Evolutionary conservation across 208 protist species (phyloP), one percentile per base, ranked within the genome.

Genomic region (Leishmania turanica): DNA sequence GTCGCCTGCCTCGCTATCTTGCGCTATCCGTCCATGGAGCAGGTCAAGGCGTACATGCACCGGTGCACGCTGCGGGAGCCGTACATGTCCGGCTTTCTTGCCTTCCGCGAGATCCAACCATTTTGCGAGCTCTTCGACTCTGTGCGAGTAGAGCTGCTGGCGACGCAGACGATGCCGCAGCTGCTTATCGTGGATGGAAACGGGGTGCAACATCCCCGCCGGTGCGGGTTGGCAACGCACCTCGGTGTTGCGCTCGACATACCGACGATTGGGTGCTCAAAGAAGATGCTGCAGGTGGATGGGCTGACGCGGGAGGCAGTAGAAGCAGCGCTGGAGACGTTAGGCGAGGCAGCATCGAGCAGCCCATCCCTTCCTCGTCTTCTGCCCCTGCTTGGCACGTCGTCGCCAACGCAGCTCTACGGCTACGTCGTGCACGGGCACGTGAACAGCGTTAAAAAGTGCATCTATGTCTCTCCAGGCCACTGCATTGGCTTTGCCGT

Each of bases 151-250:
- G 86, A 88, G 56, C 54, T 96, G 11, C 53, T 64, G 42, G 87
- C 78, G 13, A 80, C 37, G 40, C 64, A 60, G 56, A 83, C 62
- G 73, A 81, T 87, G 76, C 94, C 93, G 40, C 94, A 99, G 69
- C 76, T 99, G 17, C 79, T 99, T 34, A 60, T 99, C 1, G 90
- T 99, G 9, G 99, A 99, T 80, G 98, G 99, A 21, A 99, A 99
- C 78, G 99, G 99, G 4, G 89, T 98, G 4, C 91, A 99, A 51
- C 98, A 99, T 72, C 96, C 90, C 47, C 80, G 96, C 15, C 91
- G 96, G 15, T 98, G 97, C 73, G 99, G 99, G 7, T 82, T 98
- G 3, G 99, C 99, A 13, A 97, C 89, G 47, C 98, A 99, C 81
- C 86, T 99, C 5, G 98, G 98, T 45, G 94, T 99, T 4, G 71